phyloP scores from a whole-genome alignment of 768 basidiomycete genomes.

The Boletus insuetus region DNA sequence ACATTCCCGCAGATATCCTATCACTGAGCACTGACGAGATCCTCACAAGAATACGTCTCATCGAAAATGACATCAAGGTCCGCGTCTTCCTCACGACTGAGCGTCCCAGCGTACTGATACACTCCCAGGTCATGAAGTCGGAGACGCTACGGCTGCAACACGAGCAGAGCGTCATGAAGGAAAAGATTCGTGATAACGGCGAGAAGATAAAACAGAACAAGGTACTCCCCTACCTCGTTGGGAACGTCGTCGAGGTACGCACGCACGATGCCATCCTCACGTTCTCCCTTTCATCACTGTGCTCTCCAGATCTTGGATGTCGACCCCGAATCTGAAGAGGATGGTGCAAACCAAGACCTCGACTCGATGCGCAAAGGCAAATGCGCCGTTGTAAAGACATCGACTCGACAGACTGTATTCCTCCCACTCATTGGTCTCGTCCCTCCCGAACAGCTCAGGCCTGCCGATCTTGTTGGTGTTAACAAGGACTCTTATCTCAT shows the following conservation, averaged over 20 bases:
- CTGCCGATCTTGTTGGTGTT: conserved; percentile 94
- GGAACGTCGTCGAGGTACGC: conserved; percentile 91
- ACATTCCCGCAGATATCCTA: conserved; percentile 88
- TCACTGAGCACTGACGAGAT: conserved; percentile 82
- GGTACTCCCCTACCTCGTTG: conserved; percentile 95
- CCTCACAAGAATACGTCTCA: conserved; percentile 81
- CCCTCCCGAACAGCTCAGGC: conserved; percentile 84
- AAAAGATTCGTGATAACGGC: conserved; percentile 96
- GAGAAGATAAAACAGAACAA: conserved; percentile 99
- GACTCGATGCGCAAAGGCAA: conserved; percentile 97
- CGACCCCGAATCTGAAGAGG: conserved; percentile 89
- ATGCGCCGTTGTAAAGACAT: conserved; percentile 98
- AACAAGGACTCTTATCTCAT: conserved; percentile 99
- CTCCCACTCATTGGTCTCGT: conserved; percentile 97
- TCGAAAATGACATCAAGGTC: conserved; percentile 97
- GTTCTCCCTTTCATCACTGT: conserved; percentile 4
- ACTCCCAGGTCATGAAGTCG: conserved; percentile 88
- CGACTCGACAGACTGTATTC: conserved; percentile 97
- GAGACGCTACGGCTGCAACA: conserved; percentile 90
- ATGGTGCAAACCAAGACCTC: conserved; percentile 93
- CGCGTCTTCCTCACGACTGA: conserved; percentile 9
- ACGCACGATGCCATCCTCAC: background rate
- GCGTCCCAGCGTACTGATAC: background rate
- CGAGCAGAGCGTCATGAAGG: conserved; percentile 95
- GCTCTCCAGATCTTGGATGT: conserved; percentile 80